Evolutionary conservation across 2,329 filamentous ascomycete species (phyloP).

Genomic region (Anthostomella pinea): DNA sequence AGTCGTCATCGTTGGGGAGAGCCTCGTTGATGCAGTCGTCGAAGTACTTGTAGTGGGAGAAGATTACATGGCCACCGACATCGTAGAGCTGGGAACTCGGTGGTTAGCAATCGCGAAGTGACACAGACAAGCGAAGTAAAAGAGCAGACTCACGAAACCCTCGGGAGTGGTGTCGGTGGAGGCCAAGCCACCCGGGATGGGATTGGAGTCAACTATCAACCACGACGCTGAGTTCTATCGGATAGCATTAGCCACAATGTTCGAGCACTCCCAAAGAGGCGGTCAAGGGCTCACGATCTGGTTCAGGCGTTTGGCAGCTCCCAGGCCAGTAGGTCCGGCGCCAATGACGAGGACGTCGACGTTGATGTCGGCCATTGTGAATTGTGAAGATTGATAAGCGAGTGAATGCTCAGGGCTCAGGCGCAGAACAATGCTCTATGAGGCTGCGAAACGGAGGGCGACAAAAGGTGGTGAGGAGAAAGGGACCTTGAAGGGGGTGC

Average conservation of each 20-base stretch:
- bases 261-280: constrained; percentile 22
- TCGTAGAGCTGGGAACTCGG: constrained; percentile 75
- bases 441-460: too few relatives aligned
- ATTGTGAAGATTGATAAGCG: constrained; percentile 7
- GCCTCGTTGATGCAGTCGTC: constrained; percentile 98
- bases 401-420: too few relatives aligned
- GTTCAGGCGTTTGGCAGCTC: constrained; percentile 95
- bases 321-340: constrained; percentile 93
- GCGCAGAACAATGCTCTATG: too few relatives aligned
- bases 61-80: constrained; percentile 97
- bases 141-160: constrained; percentile 76
- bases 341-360: constrained; percentile 98
- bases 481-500: too few relatives aligned
- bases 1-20: constrained; percentile 88
- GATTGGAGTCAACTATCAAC: constrained; percentile 90
- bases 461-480: too few relatives aligned
- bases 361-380: constrained; percentile 42
- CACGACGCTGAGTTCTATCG: constrained; percentile 83
- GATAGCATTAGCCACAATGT: constrained; percentile 21
- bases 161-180: constrained; percentile 93
- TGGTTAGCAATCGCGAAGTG: constrained; percentile 20
- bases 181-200: constrained; percentile 91
- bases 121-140: neutral
- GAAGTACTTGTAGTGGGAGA: constrained; percentile 99
- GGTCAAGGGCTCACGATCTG: constrained; percentile 72